phyloP scores from a whole-genome alignment of 768 basidiomycete genomes.

The Boletus tomentosulus region DNA sequence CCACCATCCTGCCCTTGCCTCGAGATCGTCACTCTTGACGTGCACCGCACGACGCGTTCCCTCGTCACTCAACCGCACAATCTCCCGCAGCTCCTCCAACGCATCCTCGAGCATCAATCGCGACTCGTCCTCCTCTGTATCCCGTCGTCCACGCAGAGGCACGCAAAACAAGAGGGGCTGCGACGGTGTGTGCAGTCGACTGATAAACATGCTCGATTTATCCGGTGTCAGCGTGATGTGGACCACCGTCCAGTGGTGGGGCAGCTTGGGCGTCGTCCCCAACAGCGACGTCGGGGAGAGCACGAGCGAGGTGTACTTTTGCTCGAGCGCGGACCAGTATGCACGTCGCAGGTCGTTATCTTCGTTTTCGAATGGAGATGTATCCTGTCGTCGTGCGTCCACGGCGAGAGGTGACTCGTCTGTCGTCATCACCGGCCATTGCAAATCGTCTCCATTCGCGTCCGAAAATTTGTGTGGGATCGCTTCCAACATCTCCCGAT shows the following conservation, averaged over 20 bases:
- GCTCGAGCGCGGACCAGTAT: slow-evolving; percentile 62
- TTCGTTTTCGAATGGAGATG: slow-evolving; percentile 26
- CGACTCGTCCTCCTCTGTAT: slow-evolving; percentile 64
- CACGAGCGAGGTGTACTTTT: slow-evolving; percentile 42
- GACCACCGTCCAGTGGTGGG: slow-evolving; percentile 77
- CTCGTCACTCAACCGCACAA: slow-evolving; percentile 75
- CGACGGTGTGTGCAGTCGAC: slow-evolving; percentile 59
- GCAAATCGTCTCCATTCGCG: slow-evolving; percentile 53
- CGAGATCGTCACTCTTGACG: slow-evolving; percentile 62
- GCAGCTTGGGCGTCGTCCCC: slow-evolving; percentile 46
- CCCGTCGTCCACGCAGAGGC: slow-evolving; percentile 81
- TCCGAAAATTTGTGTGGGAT: slow-evolving; percentile 66
- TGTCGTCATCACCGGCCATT: slow-evolving; percentile 61
- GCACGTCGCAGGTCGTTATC: slow-evolving; percentile 36
- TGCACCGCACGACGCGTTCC: slow-evolving; percentile 67
- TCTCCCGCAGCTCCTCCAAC: slow-evolving; percentile 67
- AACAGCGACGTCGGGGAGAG: slow-evolving; percentile 36
- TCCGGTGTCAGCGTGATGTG: slow-evolving; percentile 83
- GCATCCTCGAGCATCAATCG: slow-evolving; percentile 76
- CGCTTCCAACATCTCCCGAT: slow-evolving; percentile 81
- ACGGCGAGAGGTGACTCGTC: slow-evolving; percentile 40
- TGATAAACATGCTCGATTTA: slow-evolving; percentile 76
- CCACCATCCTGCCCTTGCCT: slow-evolving; percentile 83
- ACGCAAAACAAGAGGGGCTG: slow-evolving; percentile 81
- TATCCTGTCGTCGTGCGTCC: slow-evolving; percentile 5